Evolutionary conservation across 441 rosid species (phyloP).

Genomic region (Gossypium lobatum): DNA sequence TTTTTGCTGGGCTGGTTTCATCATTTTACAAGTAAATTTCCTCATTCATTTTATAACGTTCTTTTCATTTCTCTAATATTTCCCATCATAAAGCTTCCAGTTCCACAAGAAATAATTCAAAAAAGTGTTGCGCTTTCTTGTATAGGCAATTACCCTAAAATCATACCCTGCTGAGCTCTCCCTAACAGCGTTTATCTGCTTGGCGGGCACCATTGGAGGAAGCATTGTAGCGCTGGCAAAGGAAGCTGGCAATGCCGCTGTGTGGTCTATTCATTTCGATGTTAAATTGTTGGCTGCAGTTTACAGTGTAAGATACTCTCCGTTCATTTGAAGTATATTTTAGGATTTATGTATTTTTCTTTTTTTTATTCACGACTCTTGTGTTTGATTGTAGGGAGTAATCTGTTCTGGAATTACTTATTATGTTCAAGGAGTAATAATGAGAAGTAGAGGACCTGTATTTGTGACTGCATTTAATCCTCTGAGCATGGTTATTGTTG

Average conservation of each 20-base stretch:
- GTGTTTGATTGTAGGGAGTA: conserved; percentile 29
- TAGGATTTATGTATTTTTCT: no score
- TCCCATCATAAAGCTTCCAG: background rate
- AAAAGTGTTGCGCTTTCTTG: background rate
- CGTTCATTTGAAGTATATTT: background rate
- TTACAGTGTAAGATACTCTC: conserved; percentile 31
- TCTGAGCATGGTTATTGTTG: conserved; percentile 31
- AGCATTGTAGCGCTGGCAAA: conserved; percentile 22
- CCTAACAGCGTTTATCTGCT: conserved; percentile 37
- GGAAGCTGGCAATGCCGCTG: conserved; percentile 23
- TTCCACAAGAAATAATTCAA: background rate
- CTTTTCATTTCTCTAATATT: no score
- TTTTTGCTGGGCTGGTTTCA: conserved; percentile 35
- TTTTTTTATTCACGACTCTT: background rate
- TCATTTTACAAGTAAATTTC: conserved; percentile 28
- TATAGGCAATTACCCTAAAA: conserved; percentile 31
- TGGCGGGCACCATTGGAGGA: conserved; percentile 32
- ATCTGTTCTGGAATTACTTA: conserved; percentile 31
- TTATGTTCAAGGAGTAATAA: conserved; percentile 27
- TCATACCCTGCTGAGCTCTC: conserved; percentile 44
- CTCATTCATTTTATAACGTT: background rate
- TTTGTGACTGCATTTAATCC: conserved; percentile 42
- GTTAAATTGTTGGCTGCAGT: conserved; percentile 21
- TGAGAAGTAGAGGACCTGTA: conserved; percentile 37
- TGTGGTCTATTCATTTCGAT: conserved; percentile 33